Evolutionary conservation across 2,329 filamentous ascomycete genomes (phyloP).

Genomic region (Cladophialophora psammophila): DNA sequence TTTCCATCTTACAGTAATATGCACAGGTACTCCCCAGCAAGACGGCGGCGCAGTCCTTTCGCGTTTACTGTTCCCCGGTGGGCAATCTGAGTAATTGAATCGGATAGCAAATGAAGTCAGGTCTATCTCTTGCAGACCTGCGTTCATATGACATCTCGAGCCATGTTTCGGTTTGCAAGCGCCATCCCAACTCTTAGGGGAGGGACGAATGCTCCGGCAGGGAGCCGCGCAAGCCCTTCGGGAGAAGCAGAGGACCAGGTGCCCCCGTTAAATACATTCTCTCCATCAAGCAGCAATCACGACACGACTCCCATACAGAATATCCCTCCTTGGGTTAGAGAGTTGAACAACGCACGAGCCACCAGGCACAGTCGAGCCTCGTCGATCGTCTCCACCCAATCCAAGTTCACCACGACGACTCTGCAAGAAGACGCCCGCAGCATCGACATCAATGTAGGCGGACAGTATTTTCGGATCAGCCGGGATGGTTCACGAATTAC

Average conservation of each 20-base stretch:
- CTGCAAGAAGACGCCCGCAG: constrained; percentile 42
- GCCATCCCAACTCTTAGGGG: constrained; percentile 21
- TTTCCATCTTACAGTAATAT: background rate
- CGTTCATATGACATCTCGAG: background rate
- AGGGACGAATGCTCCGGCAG: background rate
- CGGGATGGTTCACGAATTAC: constrained; percentile 45
- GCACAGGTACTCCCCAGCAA: background rate
- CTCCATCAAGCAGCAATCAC: background rate
- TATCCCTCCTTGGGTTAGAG: constrained; percentile 35
- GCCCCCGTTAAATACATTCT: constrained; percentile 3
- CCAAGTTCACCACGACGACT: constrained; percentile 43
- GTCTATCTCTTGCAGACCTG: background rate
- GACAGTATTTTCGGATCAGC: constrained; percentile 44
- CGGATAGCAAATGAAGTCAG: background rate
- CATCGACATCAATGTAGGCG: constrained; percentile 44
- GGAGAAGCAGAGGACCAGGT: constrained; percentile 24
- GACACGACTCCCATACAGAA: constrained; percentile 15
- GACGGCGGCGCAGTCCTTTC: background rate
- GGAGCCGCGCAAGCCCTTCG: constrained; percentile 2
- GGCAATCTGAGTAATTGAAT: background rate
- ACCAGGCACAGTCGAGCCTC: constrained; percentile 44
- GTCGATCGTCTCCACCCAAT: constrained; percentile 44
- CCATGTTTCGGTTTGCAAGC: constrained; percentile 28
- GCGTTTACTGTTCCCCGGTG: background rate
- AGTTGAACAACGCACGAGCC: constrained; percentile 32